Base-by-base conservation (phyloP, 2,329 filamentous ascomycete genomes). In the Pseudocercospora vitis region DNA sequence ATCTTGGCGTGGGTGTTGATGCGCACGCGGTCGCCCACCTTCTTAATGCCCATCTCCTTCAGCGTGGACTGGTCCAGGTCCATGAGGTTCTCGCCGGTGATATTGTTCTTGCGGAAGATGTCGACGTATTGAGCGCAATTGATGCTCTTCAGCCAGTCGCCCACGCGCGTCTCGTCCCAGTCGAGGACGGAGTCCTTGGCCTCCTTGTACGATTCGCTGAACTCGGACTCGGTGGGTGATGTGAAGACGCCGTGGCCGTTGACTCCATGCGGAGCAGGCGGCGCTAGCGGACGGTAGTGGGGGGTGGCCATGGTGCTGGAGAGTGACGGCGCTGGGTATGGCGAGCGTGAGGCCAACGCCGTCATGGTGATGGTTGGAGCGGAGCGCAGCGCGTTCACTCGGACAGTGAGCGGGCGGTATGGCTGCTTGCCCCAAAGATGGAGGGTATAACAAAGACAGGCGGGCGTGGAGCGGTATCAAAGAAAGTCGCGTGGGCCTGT, bases 1-100 rank as follows among this genome's bases (percentile, higher is more conserved):
- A 75, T 68, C 65, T 79, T 78, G 23, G 75, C 76, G 55, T 78
- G 76, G 2, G 75, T 71, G 39, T 75, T 73, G 57, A 99, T 86
- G 59, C 92, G 88, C 29, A 99, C 92, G 50, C 94, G 86, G 72
- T 99, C 94, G 60, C 94, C 94, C 61, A 99, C 89, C 74, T 97
- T 99, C 64, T 96, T 95, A 64, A 99, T 92, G 37, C 94, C 94
- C 84, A 99, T 95, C 72, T 99, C 94, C 73, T 96, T 95, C 59
- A 99, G 80, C 33, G 95, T 90, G 52, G 91, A 87, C 77, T 96
- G 95, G 73, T 99, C 94, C 80, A 96, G 92, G 74, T 99, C 94
- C 63, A 99, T 81, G 39, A 99, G 78, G 69, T 95, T 96, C 75
- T 96, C 91, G 66, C 94, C 94, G 69, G 94, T 99, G 77, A 99